Evolutionary conservation across 2,329 filamentous ascomycete genomes (phyloP).

Genomic region (Venturia aucupariae): DNA sequence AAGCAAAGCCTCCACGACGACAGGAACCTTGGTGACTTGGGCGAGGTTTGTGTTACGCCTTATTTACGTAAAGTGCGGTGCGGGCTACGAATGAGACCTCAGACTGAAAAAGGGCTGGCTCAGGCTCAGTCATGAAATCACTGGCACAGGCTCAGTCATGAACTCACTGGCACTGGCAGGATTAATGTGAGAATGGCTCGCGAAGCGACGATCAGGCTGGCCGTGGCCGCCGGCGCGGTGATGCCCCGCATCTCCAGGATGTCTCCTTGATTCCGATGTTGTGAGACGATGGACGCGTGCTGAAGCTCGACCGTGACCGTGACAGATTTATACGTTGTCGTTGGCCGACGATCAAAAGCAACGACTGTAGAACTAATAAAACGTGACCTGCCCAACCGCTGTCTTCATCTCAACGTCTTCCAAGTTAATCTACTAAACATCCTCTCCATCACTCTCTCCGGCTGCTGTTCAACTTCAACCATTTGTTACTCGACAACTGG

Average conservation of each 20-base stretch:
- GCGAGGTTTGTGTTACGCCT: not conserved
- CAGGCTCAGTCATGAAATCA: not conserved
- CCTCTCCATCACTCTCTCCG: not conserved
- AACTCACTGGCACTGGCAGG: too few species aligned
- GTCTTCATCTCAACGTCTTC: not conserved
- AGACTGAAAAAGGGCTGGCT: not conserved
- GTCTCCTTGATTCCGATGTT: not conserved
- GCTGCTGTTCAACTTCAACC: not conserved
- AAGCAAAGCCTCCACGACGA: not conserved
- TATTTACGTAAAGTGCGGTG: conserved; percentile 5
- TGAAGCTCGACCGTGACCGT: not conserved
- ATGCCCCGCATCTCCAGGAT: not conserved
- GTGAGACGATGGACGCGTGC: not conserved
- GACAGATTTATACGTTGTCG: not conserved
- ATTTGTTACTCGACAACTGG: too few species aligned
- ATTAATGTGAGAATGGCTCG: not conserved
- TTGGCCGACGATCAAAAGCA: not conserved
- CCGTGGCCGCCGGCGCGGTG: not conserved
- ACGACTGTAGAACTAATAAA: too few species aligned
- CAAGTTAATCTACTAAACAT: too few species aligned
- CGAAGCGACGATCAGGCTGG: not conserved
- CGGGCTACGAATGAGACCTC: conserved; percentile 6
- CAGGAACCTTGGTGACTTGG: not conserved
- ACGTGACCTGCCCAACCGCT: not conserved
- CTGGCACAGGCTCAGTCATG: too few species aligned